A percentile compares a stretch with the other conserved stretches of the same genome.
Conservation (phyloP, 164 flowering plant species). For the Piper betle region DNA sequence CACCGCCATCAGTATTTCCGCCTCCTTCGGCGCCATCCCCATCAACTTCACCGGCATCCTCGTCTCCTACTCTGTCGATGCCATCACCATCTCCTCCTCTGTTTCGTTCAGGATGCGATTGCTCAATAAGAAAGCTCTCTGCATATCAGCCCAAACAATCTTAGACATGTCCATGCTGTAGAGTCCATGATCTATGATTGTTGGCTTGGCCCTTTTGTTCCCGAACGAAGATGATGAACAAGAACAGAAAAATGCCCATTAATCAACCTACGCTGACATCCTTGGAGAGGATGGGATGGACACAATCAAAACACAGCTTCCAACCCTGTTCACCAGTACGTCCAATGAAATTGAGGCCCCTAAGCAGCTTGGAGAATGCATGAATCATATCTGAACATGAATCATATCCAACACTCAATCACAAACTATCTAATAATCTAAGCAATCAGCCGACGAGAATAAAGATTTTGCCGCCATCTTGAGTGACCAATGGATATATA, state of each 20-base stretch:
- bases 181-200: conserved; percentile 76
- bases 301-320: conserved; percentile 42
- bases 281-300: background rate
- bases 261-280: background rate
- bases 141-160: conserved; percentile 72
- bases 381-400: conserved; percentile 62
- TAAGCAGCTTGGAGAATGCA: conserved; percentile 71
- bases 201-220: conserved; percentile 82
- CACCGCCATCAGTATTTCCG: too few relatives aligned
- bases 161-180: conserved; percentile 76
- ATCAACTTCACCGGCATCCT: too few relatives aligned
- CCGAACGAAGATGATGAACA: conserved; percentile 21
- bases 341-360: conserved; percentile 69
- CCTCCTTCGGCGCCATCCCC: too few relatives aligned
- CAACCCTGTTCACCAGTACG: conserved; percentile 76
- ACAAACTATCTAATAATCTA: background rate
- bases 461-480: conserved; percentile 61
- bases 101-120: too few relatives aligned
- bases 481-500: conserved; percentile 88
- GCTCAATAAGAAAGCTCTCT: conserved; percentile 58
- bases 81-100: too few relatives aligned
- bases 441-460: background rate
- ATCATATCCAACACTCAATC: background rate
- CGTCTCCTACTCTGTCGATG: too few relatives aligned
- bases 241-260: background rate